phyloP scores from a whole-genome alignment of 805 yeast genomes.

The Starmerella powellii region DNA sequence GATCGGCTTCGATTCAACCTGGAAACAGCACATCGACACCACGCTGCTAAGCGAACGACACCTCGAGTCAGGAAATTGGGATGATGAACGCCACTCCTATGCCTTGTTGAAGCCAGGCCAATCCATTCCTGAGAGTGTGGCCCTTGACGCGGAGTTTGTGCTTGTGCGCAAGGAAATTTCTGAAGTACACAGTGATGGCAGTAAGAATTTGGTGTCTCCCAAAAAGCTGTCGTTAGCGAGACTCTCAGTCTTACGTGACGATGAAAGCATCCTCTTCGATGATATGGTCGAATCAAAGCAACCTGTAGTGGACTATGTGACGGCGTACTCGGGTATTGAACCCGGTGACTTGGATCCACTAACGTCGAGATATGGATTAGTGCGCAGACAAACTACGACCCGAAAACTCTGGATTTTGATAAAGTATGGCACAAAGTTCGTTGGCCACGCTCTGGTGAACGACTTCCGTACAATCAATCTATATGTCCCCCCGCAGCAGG shows the following conservation, averaged over 20 bases:
- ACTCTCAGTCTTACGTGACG: conserved; percentile 60
- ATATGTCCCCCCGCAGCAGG: conserved; percentile 73
- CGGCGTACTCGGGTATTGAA: conserved; percentile 87
- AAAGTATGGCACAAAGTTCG: conserved; percentile 80
- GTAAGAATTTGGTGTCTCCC: conserved; percentile 59
- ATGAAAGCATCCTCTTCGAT: conserved; percentile 49
- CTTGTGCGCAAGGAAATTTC: conserved; percentile 62
- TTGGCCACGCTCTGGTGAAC: conserved; percentile 85
- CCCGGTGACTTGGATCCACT: conserved; percentile 76
- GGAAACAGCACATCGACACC: conserved; percentile 45
- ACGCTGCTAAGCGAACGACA: conserved; percentile 61
- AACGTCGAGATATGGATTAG: conserved; percentile 54
- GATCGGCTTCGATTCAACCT: conserved; percentile 33
- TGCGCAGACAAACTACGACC: conserved; percentile 70
- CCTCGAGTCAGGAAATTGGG: conserved; percentile 56
- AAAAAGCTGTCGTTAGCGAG: conserved; percentile 70
- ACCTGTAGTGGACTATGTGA: conserved; percentile 66
- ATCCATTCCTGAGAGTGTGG: conserved; percentile 68
- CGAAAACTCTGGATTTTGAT: conserved; percentile 80
- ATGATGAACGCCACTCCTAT: conserved; percentile 28
- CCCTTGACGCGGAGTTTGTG: conserved; percentile 96
- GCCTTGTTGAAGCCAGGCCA: conserved; percentile 54
- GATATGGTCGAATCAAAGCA: conserved; percentile 72
- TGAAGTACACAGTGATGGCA: conserved; percentile 66
- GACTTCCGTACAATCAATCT: conserved; percentile 91